Evolutionary conservation across 352 stramenopile species (phyloP), one percentile per base, ranked within the genome.

Genomic region (Lagenidium sp.): DNA sequence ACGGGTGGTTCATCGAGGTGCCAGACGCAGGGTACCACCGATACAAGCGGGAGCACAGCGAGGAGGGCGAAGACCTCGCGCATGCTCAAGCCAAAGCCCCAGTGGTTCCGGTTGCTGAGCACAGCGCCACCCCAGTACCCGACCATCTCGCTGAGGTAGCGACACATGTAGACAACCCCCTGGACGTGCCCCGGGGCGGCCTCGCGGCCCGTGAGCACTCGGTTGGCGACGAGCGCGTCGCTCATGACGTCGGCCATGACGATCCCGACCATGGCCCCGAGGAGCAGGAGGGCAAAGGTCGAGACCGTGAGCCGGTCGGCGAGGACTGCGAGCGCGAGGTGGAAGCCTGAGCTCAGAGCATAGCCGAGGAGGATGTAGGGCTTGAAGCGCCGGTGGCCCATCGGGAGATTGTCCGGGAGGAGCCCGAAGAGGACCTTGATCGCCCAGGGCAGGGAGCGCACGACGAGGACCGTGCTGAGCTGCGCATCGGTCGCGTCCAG

Each of bases 241-340:
- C 66, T 68, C 76, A 91, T 91, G 39, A 91, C 79, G 53, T 91
- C 79, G 6, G 73, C 68, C 65, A 91, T 84, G 18, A 88, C 78
- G 20, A 85, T 77, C 8, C 76, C 79, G 19, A 85, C 50, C 52
- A 83, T 89, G 10, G 73, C 57, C 29, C 73, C 73, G 12, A 85
- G 58, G 23, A 90, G 61, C 31, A 88, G 60, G 36, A 85, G 48
- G 23, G 76, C 74, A 56, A 91, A 91, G 1, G 66, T 63, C 15
- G 73, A 57, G 24, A 88, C 61, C 0, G 64, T 63, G 29, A 87
- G 58, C 24, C 60, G 48, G 6, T 78, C 47, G 0, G 47, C 55
- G 21, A 56, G 53, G 36, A 59, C 49, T 6, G 59, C 53, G 34
- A 91, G 50, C 23, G 76, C 15, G 1, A 70, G 36, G 50, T 87